phyloP scores from a whole-genome alignment of 208 protist genomes.

The Crithidia mellificae region DNA sequence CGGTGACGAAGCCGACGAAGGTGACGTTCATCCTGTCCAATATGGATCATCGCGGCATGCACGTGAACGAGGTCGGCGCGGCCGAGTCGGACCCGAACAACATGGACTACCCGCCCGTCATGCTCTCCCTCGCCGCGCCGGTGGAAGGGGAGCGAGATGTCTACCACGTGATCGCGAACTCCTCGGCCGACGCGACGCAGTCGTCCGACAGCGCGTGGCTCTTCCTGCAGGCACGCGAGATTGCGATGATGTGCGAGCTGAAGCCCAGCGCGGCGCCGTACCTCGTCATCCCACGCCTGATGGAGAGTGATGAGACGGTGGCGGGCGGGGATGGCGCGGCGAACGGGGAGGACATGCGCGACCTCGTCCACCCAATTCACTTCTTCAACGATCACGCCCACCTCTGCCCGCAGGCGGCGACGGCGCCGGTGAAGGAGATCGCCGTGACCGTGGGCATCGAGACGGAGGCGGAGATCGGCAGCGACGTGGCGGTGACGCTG shows the following conservation, averaged over 20 bases:
- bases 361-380: slow-evolving; percentile 47
- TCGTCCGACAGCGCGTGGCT: slow-evolving; percentile 68
- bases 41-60: slow-evolving; percentile 56
- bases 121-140: slow-evolving; percentile 68
- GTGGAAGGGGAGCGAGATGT: slow-evolving; percentile 26
- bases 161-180: slow-evolving; percentile 69
- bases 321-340: slow-evolving; percentile 13
- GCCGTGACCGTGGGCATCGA: slow-evolving; percentile 65
- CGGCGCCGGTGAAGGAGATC: slow-evolving; percentile 41
- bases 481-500: slow-evolving; percentile 33
- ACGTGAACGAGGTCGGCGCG: slow-evolving; percentile 21
- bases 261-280: slow-evolving; percentile 64
- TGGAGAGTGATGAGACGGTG: slow-evolving; percentile 57
- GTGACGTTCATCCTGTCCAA: slow-evolving; percentile 68
- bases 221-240: slow-evolving; percentile 82
- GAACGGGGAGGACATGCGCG: slow-evolving; percentile 41
- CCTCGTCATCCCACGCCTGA: slow-evolving; percentile 71
- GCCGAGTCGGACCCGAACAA: slow-evolving; percentile 35
- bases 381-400: slow-evolving; percentile 69
- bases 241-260: slow-evolving; percentile 63
- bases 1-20: slow-evolving; percentile 42
- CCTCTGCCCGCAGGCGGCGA: slow-evolving; percentile 26
- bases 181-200: slow-evolving; percentile 44
- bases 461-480: slow-evolving; percentile 19
- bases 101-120: slow-evolving; percentile 77